Evolutionary conservation across 306 rosid genomes (phyloP), one percentile per base, ranked within the genome.

Genomic region (Citrullus amarus): DNA sequence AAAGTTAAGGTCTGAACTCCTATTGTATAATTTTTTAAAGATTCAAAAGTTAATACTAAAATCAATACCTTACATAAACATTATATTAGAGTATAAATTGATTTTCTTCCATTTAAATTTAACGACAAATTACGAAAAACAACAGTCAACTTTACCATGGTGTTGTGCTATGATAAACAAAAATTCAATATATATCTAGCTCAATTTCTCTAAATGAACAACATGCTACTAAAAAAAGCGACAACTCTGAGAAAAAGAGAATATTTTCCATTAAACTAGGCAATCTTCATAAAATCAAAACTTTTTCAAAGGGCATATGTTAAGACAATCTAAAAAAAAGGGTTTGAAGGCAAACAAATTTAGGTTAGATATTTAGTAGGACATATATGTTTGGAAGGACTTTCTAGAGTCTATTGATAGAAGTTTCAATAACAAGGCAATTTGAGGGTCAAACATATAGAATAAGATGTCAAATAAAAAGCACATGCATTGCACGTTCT

Each of bases 391-490:
- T 73, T 18, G 61, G 62, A 73, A 32, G 76, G 77, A 46, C 38
- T 13, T 17, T 68, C 2, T n/a, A 39, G 34, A 25, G 58, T 28
- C 20, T 71, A 71, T 15, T 14, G 25, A 38, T 69, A 69, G 59
- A 48, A 71, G 22, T 30, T 74, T 53, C 9, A 53, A 32, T 9
- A 44, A 44, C 0, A 53, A 7, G 2, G 1, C 46, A 25, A 72
- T 72, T 70, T 7, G 16, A 17, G 32, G 4, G 78, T 74, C 78
- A 53, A 72, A 53, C 8, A 32, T 53, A 53, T 53, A 53, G 78
- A 74, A 73, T 73, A 73, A 73, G 28, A 51, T 51, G 78, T 73
- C 78, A 32, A 73, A 51, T 25, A 28, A 28, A 72, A 51, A 22
- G 41, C 78, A 74, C 62, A 74, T 34, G 48, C 8, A 9, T 53